Evolutionary conservation across 2,329 filamentous ascomycete genomes (phyloP).

Genomic region (Apiospora koreana): DNA sequence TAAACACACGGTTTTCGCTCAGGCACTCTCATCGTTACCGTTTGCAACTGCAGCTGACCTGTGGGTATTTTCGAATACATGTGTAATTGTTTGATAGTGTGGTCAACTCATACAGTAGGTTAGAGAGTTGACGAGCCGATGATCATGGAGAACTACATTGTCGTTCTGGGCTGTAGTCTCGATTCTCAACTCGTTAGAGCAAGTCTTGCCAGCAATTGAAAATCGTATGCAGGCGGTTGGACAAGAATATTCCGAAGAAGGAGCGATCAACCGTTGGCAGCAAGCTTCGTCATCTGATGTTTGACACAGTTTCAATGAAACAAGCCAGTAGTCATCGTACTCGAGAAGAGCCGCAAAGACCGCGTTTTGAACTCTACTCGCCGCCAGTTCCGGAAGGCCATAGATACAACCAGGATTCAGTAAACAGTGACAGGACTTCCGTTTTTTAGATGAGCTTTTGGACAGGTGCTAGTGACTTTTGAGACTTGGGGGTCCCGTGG

Average conservation of each 20-base stretch:
- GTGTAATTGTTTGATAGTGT: too few species aligned
- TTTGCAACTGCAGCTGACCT: background rate
- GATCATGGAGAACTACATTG: too few species aligned
- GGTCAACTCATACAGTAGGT: too few species aligned
- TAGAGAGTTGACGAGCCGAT: too few species aligned
- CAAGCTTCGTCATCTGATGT: background rate
- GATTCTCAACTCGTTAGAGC: background rate
- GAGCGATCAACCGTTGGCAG: background rate
- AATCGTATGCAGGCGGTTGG: background rate
- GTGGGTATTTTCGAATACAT: background rate
- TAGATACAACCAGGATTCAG: too few species aligned
- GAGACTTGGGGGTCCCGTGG: too few species aligned
- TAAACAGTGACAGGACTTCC: too few species aligned
- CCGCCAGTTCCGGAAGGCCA: background rate
- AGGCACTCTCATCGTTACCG: background rate
- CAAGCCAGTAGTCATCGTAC: background rate
- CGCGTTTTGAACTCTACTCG: background rate
- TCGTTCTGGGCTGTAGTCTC: background rate
- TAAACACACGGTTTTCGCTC: background rate
- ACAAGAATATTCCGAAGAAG: background rate
- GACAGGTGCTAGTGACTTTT: too few species aligned
- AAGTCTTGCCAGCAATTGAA: background rate
- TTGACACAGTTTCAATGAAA: background rate
- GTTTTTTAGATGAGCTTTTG: too few species aligned
- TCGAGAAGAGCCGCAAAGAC: background rate